Evolutionary conservation across 164 flowering plant species (phyloP), one percentile per base, ranked within the genome.

Genomic region (Euptelea pleiosperma): DNA sequence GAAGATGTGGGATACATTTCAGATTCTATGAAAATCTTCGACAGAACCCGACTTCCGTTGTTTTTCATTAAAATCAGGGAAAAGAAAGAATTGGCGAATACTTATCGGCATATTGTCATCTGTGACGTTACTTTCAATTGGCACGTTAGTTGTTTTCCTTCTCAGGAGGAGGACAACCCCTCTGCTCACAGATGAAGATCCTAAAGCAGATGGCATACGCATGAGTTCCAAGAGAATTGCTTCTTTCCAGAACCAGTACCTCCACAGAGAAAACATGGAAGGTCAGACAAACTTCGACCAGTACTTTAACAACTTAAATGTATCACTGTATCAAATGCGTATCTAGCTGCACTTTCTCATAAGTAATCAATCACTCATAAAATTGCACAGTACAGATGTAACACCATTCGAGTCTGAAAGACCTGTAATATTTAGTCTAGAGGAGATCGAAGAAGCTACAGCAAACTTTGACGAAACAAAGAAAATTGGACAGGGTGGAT

Each of bases 401-500:
- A 46, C 79, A 55, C 78, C 10, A 37, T 65, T 85, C 55, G 87
- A 82, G 48, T 68, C 87, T 31, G 91, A 82, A 40, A 79, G 78
- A 55, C 79, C 87, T 7, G 62, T 62, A 7, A 36, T 77, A 50
- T 85, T 57, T 55, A 62, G 62, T 40, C 43, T 76, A 3, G 75
- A 77, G 37, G 82, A 79, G 60, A 70, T 85, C 21, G 83, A 71
- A 68, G 79, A 76, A 37, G 83, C 87, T 26, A 82, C 87, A 9
- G 55, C 21, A 34, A 42, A 65, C 56, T 85, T 79, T 50, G 77
- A 77, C 37, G 80, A 79, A 58, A 57, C 71, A 12, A 77, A 70
- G 65, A 77, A 63, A 65, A 79, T 82, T 34, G 91, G 87, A 52
- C 68, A 70, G 49, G 91, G 87, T 11, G 87, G 83, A 45, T 85